Evolutionary conservation across 2,329 filamentous ascomycete species (phyloP).

Genomic region (Macrophomina phaseolina): DNA sequence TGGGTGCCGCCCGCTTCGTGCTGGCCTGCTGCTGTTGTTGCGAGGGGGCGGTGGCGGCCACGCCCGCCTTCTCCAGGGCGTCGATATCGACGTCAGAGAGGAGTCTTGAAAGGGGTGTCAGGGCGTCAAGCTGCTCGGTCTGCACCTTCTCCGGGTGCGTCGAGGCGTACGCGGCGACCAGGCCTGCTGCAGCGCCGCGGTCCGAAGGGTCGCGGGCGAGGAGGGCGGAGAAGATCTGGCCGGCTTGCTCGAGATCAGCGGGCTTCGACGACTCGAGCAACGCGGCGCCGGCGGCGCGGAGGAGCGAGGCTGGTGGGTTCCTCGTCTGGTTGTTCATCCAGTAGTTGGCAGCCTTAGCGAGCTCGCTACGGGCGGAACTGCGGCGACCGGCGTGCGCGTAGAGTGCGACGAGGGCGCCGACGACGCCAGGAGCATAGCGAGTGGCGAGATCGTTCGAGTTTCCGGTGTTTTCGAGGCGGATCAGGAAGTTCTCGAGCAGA

Average conservation of each 20-base stretch:
- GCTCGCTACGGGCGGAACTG: conserved; percentile 71
- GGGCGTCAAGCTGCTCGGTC: conserved; percentile 57
- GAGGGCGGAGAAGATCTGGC: conserved; percentile 78
- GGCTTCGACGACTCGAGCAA: conserved; percentile 76
- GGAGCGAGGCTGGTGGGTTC: conserved; percentile 60
- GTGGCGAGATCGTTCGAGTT: conserved; percentile 66
- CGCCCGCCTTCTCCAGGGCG: conserved; percentile 69
- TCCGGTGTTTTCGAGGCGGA: conserved; percentile 68
- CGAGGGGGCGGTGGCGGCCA: conserved; percentile 54
- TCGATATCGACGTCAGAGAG: conserved; percentile 65
- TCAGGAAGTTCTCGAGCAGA: conserved; percentile 78
- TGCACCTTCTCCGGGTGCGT: conserved; percentile 63
- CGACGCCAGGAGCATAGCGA: conserved; percentile 82
- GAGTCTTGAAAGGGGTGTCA: conserved; percentile 68
- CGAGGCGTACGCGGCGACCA: conserved; percentile 81
- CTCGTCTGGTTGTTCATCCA: conserved; percentile 68
- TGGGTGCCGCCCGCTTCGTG: conserved; percentile 47
- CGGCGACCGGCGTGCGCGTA: conserved; percentile 79
- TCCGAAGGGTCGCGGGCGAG: conserved; percentile 70
- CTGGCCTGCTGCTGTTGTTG: conserved; percentile 39
- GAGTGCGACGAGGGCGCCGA: conserved; percentile 79
- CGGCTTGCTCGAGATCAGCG: conserved; percentile 72
- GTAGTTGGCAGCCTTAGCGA: conserved; percentile 79
- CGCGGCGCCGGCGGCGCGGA: conserved; percentile 81
- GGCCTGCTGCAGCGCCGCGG: conserved; percentile 74